These are phyloP conservation scores for Pilatotrama ljubarskyi DNA, from an alignment of 768 basidiomycete species.

Conservation along the genomic window DNA sequence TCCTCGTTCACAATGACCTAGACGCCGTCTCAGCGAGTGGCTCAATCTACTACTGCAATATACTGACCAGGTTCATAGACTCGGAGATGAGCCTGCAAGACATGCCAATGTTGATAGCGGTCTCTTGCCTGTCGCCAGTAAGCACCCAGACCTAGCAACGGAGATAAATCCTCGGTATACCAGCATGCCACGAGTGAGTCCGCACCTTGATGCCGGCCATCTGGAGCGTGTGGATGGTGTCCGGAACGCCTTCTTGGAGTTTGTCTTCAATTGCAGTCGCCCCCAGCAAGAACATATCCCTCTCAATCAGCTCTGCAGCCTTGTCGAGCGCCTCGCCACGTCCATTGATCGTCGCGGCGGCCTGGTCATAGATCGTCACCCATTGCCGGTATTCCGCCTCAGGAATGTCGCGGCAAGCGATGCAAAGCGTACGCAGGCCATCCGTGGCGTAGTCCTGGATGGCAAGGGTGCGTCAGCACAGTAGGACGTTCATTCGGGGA, in stretches of 20 bases:
- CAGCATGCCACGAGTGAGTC: background rate
- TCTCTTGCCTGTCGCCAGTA: conserved; percentile 98
- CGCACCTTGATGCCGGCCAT: conserved; percentile 94
- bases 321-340: conserved; percentile 93
- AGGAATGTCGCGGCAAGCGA: conserved; percentile 91
- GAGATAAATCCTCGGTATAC: too few species aligned
- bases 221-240: conserved; percentile 95
- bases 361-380: conserved; percentile 85
- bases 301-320: conserved; percentile 95
- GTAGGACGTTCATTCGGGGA: background rate
- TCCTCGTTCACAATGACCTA: conserved; percentile 96
- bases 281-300: conserved; percentile 88
- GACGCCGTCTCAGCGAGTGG: background rate
- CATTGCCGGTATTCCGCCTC: conserved; percentile 90
- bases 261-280: conserved; percentile 99
- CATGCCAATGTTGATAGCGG: conserved; percentile 98
- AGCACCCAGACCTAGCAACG: conserved; percentile 89
- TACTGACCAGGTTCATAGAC: conserved; percentile 91
- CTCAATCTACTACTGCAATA: background rate
- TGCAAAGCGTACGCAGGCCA: conserved; percentile 93
- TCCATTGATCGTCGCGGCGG: conserved; percentile 93
- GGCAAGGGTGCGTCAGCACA: conserved; percentile 3
- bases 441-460: conserved; percentile 92
- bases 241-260: conserved; percentile 96
- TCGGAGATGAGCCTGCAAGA: conserved; percentile 96